Evolutionary conservation across 1,139 yeast species (phyloP).

Genomic region (Saccharomyces hybrid): DNA sequence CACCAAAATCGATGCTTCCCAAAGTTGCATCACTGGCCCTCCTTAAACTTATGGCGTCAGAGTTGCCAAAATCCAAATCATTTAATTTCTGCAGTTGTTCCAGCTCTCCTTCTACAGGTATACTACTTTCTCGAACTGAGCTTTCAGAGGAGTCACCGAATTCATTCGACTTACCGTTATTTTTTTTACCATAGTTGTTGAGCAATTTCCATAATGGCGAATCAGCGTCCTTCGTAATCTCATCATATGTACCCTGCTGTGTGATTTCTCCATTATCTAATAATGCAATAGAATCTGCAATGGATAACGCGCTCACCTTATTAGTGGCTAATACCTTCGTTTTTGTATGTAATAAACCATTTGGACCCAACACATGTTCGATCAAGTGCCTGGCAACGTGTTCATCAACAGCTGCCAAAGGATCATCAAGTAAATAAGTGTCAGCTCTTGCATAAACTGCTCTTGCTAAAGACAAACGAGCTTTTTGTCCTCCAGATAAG

Average conservation of each 20-base stretch:
- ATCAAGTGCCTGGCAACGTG: conserved; percentile 85
- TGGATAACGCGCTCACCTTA: conserved; percentile 73
- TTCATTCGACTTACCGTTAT: conserved; percentile 15
- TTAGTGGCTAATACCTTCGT: conserved; percentile 84
- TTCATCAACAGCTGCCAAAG: conserved; percentile 92
- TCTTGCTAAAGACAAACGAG: conserved; percentile 85
- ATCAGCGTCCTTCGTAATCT: conserved; percentile 39
- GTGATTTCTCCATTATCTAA: conserved; percentile 67
- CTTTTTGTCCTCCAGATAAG: conserved; percentile 95
- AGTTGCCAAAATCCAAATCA: conserved; percentile 21
- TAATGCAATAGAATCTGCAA: conserved; percentile 69
- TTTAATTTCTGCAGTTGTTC: conserved; percentile 31
- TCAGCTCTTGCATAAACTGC: conserved; percentile 96
- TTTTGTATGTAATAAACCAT: conserved; percentile 69
- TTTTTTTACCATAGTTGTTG: conserved; percentile 64
- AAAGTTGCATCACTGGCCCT: conserved; percentile 65
- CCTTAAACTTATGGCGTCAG: conserved; percentile 44
- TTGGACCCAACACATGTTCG: conserved; percentile 70
- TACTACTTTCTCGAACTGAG: conserved; percentile 20
- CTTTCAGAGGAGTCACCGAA: conserved; percentile 8
- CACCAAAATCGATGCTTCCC: conserved; percentile 36
- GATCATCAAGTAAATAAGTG: conserved; percentile 81
- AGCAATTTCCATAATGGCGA: conserved; percentile 58
- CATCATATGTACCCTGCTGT: conserved; percentile 68
- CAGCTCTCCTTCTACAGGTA: conserved; percentile 31